A percentile compares a stretch with the other conserved stretches of the same genome.
Conservation (phyloP, 768 basidiomycete genomes). For the Phallus indusiatus region DNA sequence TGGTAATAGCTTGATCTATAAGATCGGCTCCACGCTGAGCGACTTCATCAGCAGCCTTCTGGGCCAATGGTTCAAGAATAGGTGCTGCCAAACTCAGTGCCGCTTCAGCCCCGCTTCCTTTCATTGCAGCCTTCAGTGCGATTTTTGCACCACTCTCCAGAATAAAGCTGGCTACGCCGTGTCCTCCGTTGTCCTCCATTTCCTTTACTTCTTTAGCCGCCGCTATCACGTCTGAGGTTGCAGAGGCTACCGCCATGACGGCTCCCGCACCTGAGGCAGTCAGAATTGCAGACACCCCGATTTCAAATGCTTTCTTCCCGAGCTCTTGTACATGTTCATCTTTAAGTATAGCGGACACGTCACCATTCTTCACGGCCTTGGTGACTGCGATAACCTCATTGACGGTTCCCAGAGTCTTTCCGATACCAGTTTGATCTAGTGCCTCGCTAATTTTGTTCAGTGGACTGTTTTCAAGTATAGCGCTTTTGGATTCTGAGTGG, state of each 20-base stretch:
- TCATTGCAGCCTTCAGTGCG: background rate
- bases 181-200: background rate
- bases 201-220: background rate
- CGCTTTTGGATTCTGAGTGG: no score
- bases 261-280: background rate
- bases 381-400: background rate
- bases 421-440: background rate
- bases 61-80: background rate
- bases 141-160: background rate
- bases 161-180: background rate
- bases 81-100: background rate
- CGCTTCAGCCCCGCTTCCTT: background rate
- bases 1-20: background rate
- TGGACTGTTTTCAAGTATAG: background rate
- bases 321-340: background rate
- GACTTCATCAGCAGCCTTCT: background rate
- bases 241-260: background rate
- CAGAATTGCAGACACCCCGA: background rate
- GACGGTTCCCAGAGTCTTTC: background rate
- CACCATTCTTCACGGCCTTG: background rate
- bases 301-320: background rate
- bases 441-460: background rate
- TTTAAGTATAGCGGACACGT: background rate
- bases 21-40: background rate
- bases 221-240: background rate